phyloP scores from a whole-genome alignment of 352 stramenopile species.

The Phytophthora podocarpi region DNA sequence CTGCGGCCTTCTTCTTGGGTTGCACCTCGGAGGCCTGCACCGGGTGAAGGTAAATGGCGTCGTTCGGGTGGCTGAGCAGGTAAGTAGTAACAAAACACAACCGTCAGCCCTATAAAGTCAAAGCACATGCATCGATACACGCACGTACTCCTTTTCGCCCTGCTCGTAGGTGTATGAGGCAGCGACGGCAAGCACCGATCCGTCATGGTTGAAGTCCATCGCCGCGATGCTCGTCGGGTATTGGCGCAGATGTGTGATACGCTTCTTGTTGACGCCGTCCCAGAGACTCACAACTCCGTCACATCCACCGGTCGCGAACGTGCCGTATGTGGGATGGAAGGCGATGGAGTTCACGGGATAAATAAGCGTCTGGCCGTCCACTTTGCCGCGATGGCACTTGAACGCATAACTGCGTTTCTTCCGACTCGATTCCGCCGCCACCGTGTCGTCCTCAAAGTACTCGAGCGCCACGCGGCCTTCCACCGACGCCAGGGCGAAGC shows the following conservation, averaged over 20 bases:
- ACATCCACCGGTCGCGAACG: conserved; percentile 96
- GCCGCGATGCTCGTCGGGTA: conserved; percentile 90
- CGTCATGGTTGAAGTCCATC: conserved; percentile 95
- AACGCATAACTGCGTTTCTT: conserved; percentile 95
- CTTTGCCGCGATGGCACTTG: conserved; percentile 96
- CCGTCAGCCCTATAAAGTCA: background rate
- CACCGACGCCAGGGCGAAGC: conserved; percentile 94
- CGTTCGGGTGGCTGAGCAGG: conserved; percentile 86
- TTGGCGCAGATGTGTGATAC: conserved; percentile 85
- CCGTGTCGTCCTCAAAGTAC: conserved; percentile 84
- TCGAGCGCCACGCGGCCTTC: conserved; percentile 97
- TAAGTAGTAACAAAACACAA: no score
- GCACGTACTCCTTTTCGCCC: conserved; percentile 93
- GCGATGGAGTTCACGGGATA: conserved; percentile 97
- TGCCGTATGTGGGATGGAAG: conserved; percentile 94
- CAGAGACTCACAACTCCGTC: conserved; percentile 94
- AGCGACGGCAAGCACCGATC: conserved; percentile 93
- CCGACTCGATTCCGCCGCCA: conserved; percentile 12
- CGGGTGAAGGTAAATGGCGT: conserved; percentile 93
- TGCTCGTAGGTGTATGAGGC: conserved; percentile 98
- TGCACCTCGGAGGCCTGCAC: conserved; percentile 90
- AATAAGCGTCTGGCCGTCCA: conserved; percentile 83
- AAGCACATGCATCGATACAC: conserved; percentile 1
- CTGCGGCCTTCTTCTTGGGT: conserved; percentile 64
- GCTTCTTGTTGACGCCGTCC: conserved; percentile 97